phyloP scores from a whole-genome alignment of 768 basidiomycete species.

The Termitomyces sp. region DNA sequence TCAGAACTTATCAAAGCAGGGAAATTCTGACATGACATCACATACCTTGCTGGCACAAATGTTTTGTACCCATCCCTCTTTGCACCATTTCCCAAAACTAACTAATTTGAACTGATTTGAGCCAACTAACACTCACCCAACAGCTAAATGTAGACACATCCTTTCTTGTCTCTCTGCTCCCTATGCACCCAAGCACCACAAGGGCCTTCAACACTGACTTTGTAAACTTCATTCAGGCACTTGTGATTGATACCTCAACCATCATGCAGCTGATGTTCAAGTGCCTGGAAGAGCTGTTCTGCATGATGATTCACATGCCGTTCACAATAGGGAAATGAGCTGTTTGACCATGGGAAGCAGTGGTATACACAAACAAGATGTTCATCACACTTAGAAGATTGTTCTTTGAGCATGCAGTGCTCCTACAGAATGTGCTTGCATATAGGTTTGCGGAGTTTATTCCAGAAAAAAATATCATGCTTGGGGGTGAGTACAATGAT shows the following conservation, averaged over 20 bases:
- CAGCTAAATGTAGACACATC: slow-evolving; percentile 51
- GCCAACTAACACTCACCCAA: too few species aligned
- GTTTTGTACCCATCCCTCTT: slow-evolving; percentile 22
- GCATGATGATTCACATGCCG: slow-evolving; percentile 32
- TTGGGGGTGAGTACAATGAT: slow-evolving; percentile 37
- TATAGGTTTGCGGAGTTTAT: slow-evolving; percentile 56
- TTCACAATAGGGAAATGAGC: slow-evolving; percentile 56
- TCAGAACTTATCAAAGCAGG: slow-evolving; percentile 40
- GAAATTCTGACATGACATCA: slow-evolving; percentile 42
- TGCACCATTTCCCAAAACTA: not conserved
- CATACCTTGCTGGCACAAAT: slow-evolving; percentile 53
- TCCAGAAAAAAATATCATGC: slow-evolving; percentile 40
- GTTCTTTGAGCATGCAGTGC: slow-evolving; percentile 44
- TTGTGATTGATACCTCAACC: slow-evolving; percentile 50
- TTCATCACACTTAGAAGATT: slow-evolving; percentile 45
- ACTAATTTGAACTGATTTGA: too few species aligned
- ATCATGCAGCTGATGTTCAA: slow-evolving; percentile 35
- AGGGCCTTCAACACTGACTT: slow-evolving; percentile 38
- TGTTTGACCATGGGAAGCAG: slow-evolving; percentile 50
- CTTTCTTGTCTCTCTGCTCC: slow-evolving; percentile 34
- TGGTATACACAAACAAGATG: slow-evolving; percentile 60
- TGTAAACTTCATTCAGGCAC: slow-evolving; percentile 37
- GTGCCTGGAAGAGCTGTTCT: slow-evolving; percentile 34
- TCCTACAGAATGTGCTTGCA: slow-evolving; percentile 41
- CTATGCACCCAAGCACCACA: slow-evolving; percentile 30